A percentile compares a stretch with the other conserved stretches of the same genome.
phyloP scores from a whole-genome alignment of 495 filamentous ascomycete species.

The Podospora bellae-mahoneyi region DNA sequence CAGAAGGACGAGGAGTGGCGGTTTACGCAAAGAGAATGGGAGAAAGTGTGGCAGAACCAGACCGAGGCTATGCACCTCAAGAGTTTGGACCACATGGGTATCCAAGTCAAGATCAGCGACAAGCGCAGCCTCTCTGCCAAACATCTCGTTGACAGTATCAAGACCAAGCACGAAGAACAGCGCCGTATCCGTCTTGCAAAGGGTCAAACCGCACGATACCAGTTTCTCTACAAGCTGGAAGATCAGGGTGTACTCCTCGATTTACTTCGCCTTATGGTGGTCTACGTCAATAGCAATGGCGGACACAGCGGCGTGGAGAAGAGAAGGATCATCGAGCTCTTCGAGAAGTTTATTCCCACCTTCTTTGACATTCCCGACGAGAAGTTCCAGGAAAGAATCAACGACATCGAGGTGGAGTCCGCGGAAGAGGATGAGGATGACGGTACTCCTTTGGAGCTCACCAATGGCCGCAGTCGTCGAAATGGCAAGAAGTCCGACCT shows the following conservation, averaged over 20 bases:
- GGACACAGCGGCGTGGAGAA: slow-evolving; percentile 68
- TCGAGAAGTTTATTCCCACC: slow-evolving; percentile 79
- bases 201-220: slow-evolving; percentile 59
- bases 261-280: slow-evolving; percentile 72
- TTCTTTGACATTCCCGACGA: slow-evolving; percentile 85
- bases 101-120: slow-evolving; percentile 75
- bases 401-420: slow-evolving; percentile 61
- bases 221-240: slow-evolving; percentile 67
- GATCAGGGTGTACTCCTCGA: slow-evolving; percentile 81
- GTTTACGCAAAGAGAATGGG: slow-evolving; percentile 93
- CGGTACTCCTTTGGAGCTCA: slow-evolving; percentile 46
- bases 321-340: slow-evolving; percentile 71
- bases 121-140: slow-evolving; percentile 88
- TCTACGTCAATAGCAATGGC: slow-evolving; percentile 65
- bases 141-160: slow-evolving; percentile 77
- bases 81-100: slow-evolving; percentile 93
- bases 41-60: slow-evolving; percentile 96
- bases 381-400: slow-evolving; percentile 70
- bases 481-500: slow-evolving; percentile 75
- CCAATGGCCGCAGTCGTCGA: slow-evolving; percentile 60
- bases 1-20: slow-evolving; percentile 97
- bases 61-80: slow-evolving; percentile 89
- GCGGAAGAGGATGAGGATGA: slow-evolving; percentile 72
- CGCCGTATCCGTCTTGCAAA: slow-evolving; percentile 61
- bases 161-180: slow-evolving; percentile 82